Base-by-base conservation (phyloP, 345 rosid genomes). In the Dipteronia sinensis region DNA sequence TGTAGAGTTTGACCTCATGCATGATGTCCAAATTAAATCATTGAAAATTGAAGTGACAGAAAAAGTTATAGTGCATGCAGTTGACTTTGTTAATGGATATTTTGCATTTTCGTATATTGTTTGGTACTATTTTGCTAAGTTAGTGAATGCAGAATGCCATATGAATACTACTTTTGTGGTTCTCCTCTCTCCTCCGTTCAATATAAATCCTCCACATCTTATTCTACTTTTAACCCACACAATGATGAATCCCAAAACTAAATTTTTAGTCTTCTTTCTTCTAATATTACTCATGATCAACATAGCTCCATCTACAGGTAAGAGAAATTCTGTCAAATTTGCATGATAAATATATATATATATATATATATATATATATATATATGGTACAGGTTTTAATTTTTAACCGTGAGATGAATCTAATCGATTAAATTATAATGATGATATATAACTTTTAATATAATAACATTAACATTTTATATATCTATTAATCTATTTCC, bases 221-320 rank as follows among this genome's bases (percentile, higher is more conserved):
- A 31, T 46, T 17, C 7, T 47, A 64, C 10, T 53, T 42, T 31
- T 69, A 65, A 47, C 58, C 38, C 10, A 47, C 13, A 44, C 27
- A 58, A 68, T 7, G 38, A 79, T 84, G 87, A 74, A 40, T 79
- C 17, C 70, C 73, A 82, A 77, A 79, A 66, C 76, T 68, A n/a
- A n/a, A n/a, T 56, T 56, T 56, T 19, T 81, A 23, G 13, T 64
- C 34, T 49, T 78, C 61, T 10, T 81, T 34, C 58, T 86, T 22
- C 73, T 86, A 19, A 71, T 80, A 42, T 23, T 86, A 6, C 10
- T 79, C 2, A 20, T n/a, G n/a, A n/a, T 73, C 73, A 69, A 42
- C 64, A 23, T 72, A 8, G 66, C 70, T 58, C 76, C 77, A 1
- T 71, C 65, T 34, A 16, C 15, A 67, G 84, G 89, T 85, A 46